These are phyloP conservation scores for Acacia pycnantha DNA, from an alignment of 331 rosid species.

Conservation along the genomic window DNA sequence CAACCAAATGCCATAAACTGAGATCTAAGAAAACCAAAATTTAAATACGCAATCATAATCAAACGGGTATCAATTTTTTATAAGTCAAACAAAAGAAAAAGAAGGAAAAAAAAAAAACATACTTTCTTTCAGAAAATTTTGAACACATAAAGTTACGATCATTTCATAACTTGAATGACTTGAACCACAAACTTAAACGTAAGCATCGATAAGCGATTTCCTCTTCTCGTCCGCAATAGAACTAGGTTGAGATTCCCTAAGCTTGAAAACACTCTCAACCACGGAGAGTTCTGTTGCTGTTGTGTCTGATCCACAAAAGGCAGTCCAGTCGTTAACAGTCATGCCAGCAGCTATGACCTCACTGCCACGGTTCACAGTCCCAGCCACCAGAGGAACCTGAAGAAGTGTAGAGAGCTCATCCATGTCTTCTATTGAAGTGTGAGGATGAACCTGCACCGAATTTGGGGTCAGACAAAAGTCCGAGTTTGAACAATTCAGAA, in stretches of 20 bases:
- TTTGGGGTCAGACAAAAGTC: conserved; percentile 5
- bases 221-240: conserved; percentile 84
- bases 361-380: conserved; percentile 86
- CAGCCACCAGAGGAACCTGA: conserved; percentile 87
- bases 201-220: conserved; percentile 69
- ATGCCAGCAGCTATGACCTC: conserved; percentile 78
- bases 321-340: conserved; percentile 88
- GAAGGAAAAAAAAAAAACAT: neutral
- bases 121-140: neutral
- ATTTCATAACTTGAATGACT: neutral
- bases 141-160: neutral
- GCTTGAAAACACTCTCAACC: conserved; percentile 81
- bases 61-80: neutral
- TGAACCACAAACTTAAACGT: conserved; percentile 39
- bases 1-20: neutral
- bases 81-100: neutral
- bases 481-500: neutral
- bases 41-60: neutral
- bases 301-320: conserved; percentile 94
- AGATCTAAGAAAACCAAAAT: neutral
- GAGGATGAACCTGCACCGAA: conserved; percentile 85
- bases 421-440: conserved; percentile 87
- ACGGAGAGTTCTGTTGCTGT: conserved; percentile 90
- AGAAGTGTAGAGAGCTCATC: conserved; percentile 94
- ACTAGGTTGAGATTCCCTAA: conserved; percentile 78